Base-by-base conservation (phyloP, 2,329 filamentous ascomycete species). In the Sporothrix protearum region DNA sequence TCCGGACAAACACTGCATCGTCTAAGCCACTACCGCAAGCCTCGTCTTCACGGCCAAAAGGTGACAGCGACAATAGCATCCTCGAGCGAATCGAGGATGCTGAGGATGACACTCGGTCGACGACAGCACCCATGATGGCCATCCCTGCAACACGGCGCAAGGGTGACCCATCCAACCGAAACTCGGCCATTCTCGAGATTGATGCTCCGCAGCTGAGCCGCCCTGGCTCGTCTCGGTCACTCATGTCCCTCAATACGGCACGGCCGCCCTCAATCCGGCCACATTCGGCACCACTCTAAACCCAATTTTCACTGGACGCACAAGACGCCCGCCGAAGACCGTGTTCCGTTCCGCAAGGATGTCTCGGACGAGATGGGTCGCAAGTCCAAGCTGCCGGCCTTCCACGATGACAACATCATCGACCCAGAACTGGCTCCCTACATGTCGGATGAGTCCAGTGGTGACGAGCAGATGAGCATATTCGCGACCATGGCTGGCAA, bases 351-450 rank as follows among this genome's bases (percentile, higher is more conserved):
- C 75, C 93, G 94, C 70, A 91, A 91, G 72, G 85, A 89, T 12
- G 83, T 85, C 22, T 89, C 84, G 10, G 88, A 96, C 69, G 91
- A 94, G 72, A 82, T 85, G 64, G 83, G 85, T 3, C 88, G 86
- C 74, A 91, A 89, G 74, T 83, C 88, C 8, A 88, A 89, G 55
- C 86, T 97, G 47, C 91, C 94, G 19, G 94, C 94, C n/a, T 98
- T 99, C 76, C 96, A 99, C 79, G 94, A 96, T 78, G 96, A 99
- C 82, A 98, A 96, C 78, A 97, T 99, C 76, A 98, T 99, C 76
- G 96, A 99, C 78, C 96, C 96, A 0, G 96, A 99, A 77, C 84
- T 99, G 70, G 95, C 94, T 5, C 92, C 93, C 45, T 99, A 96
- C 81, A 92, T 99, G 85, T 99, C 96, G 7, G 96, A 99, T 78